Conservation (phyloP, 352 stramenopile genomes). For the Achlya hypogyna region DNA sequence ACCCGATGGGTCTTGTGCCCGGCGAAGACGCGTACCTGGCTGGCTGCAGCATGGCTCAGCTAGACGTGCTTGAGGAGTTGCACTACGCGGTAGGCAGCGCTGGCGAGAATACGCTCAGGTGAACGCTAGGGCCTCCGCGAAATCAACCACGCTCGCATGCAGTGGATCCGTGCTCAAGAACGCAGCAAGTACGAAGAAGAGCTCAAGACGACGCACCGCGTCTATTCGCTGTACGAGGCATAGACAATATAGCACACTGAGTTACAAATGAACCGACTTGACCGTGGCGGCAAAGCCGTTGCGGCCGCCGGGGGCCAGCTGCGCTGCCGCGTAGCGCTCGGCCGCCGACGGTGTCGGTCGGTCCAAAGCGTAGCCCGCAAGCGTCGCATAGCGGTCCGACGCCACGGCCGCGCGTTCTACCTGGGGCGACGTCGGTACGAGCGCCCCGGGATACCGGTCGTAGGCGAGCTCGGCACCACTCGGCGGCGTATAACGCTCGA, state of each 20-base stretch:
- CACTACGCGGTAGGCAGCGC: conserved; percentile 32
- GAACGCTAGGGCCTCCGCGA: conserved; percentile 27
- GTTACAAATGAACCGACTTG: background rate
- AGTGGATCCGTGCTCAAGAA: conserved; percentile 46
- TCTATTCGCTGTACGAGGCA: background rate
- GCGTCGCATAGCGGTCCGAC: background rate
- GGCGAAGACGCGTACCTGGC: conserved; percentile 31
- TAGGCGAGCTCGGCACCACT: too few species aligned
- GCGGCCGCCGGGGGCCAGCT: background rate
- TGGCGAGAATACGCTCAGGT: background rate
- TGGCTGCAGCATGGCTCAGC: conserved; percentile 56
- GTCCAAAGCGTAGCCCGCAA: background rate
- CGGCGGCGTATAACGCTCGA: background rate
- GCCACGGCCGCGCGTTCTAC: background rate
- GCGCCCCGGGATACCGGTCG: background rate
- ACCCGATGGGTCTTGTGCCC: conserved; percentile 39
- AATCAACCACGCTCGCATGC: conserved; percentile 51
- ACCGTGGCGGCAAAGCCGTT: background rate
- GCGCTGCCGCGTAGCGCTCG: too few species aligned
- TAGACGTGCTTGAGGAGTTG: conserved; percentile 57
- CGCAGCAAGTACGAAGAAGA: conserved; percentile 23
- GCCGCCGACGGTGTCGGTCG: too few species aligned
- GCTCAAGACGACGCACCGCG: background rate
- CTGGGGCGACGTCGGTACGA: background rate
- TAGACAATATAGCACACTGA: background rate